Percentiles rank a stretch among this genome's conserved stretches.
Conservation (phyloP, 306 rosid species). For the Sindora glabra region DNA sequence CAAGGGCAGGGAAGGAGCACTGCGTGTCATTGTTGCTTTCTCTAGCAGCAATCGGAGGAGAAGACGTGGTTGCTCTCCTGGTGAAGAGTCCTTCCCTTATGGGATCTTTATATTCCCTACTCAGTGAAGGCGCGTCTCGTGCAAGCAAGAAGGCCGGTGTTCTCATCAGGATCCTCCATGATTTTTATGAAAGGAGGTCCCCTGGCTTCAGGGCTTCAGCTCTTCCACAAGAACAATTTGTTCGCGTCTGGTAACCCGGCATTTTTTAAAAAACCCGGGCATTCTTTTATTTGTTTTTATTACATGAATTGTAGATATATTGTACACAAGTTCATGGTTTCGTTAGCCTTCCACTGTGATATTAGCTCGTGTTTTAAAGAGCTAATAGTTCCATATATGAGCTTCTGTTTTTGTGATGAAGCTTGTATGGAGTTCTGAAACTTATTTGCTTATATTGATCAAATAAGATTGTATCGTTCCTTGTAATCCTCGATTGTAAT, state of each 20-base stretch:
- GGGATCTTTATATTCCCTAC: conserved; percentile 52
- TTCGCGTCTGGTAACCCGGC: conserved; percentile 56
- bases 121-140: conserved; percentile 60
- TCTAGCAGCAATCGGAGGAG: conserved; percentile 51
- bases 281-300: conserved; percentile 20
- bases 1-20: conserved; percentile 56
- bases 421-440: conserved; percentile 31
- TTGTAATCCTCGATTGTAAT: neutral
- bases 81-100: conserved; percentile 54
- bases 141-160: conserved; percentile 56
- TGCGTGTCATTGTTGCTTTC: conserved; percentile 64
- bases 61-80: conserved; percentile 41
- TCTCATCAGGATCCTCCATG: conserved; percentile 65
- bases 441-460: conserved; percentile 8
- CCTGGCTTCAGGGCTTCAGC: conserved; percentile 33
- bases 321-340: conserved; percentile 6
- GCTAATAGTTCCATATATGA: conserved; percentile 32
- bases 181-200: conserved; percentile 47
- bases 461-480: conserved; percentile 12
- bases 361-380: conserved; percentile 56
- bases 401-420: conserved; percentile 50
- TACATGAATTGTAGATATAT: conserved; percentile 26
- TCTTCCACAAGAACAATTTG: conserved; percentile 42
- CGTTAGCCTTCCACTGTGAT: conserved; percentile 8
- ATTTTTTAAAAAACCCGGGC: conserved; percentile 18